Evolutionary conservation across 2,329 filamentous ascomycete genomes (phyloP), one percentile per base, ranked within the genome.

Genomic region (Neonectria neomacrospora): DNA sequence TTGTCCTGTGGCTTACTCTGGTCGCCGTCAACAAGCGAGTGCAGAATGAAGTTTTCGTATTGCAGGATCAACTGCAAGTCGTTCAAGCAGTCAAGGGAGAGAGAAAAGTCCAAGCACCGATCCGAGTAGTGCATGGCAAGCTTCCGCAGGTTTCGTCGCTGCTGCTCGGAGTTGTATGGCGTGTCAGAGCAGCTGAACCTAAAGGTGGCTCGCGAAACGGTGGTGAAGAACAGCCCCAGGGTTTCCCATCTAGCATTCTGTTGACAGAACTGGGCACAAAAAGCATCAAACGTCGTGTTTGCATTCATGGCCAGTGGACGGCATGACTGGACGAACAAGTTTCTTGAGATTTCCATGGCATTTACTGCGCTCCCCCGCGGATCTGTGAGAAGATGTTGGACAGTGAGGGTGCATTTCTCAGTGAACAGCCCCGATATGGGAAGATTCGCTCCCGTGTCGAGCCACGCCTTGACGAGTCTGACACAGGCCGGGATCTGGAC

Each of bases 21-120:
- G 57, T 82, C 80, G 9, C 81, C 80, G 62, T 81, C 75, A 2
- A 81, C 76, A 34, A 78, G 75, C 0, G 80, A 79, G 58, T 82
- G 79, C 1, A 80, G 68, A n/a, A 82, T 81, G 37, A 80, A 82
- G 26, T 81, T 82, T 57, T 83, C 81, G 51, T 82, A 83, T 58
- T 83, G 81, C 5, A 82, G 63, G 5, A 81, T 64, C 3, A 83
- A 70, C 57, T 83, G 81, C 26, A 83, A 66, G 66, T 83, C 80
- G 57, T 83, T 82, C 30, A 84, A 37, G 41, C 68, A 73, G 48
- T 76, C 74, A 1, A 75, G 55, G 2, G 69, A 67, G 2, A 75
- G 52, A n/a, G 61, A 67, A 9, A 69, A 64, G 5, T 76, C 71
- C 9, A 76, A 58, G 34, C 67, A 71, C 1, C 42, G 45, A 53